These are phyloP conservation scores for Flaveria floridana DNA, from an alignment of 140 eudicot genomes.

Conservation along the genomic window DNA sequence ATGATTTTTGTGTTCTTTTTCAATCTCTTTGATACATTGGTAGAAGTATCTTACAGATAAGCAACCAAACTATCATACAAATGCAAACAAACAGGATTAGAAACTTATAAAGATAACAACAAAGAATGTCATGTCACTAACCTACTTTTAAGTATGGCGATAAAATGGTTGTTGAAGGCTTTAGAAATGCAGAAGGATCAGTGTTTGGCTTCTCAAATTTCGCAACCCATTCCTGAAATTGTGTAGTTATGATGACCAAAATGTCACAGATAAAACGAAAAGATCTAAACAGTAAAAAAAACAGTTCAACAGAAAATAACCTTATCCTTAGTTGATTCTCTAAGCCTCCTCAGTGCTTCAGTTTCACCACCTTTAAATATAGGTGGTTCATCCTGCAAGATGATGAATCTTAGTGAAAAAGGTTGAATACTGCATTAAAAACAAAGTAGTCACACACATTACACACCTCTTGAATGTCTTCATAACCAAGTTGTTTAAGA, in stretches of 20 bases:
- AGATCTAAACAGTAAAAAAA: neutral
- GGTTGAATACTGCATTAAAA: neutral
- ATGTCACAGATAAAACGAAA: neutral
- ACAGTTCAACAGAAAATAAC: slow-evolving; percentile 27
- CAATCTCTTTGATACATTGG: slow-evolving; percentile 65
- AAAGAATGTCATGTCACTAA: slow-evolving; percentile 16
- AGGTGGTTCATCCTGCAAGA: slow-evolving; percentile 53
- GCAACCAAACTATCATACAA: slow-evolving; percentile 77
- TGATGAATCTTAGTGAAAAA: neutral
- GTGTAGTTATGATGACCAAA: slow-evolving; percentile 14
- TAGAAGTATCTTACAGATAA: slow-evolving; percentile 83
- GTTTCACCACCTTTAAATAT: slow-evolving; percentile 83
- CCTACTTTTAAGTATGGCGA: slow-evolving; percentile 89
- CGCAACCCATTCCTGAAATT: slow-evolving; percentile 81
- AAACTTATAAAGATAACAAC: slow-evolving; percentile 18
- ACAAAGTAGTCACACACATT: slow-evolving; percentile 29
- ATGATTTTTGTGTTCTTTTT: slow-evolving; percentile 54
- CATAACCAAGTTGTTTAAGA: slow-evolving; percentile 72
- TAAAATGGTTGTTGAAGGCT: slow-evolving; percentile 77
- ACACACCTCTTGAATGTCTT: slow-evolving; percentile 49
- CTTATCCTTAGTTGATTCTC: slow-evolving; percentile 57
- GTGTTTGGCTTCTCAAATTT: slow-evolving; percentile 93
- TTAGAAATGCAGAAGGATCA: slow-evolving; percentile 71
- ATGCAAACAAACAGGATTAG: slow-evolving; percentile 33
- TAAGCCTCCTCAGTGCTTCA: slow-evolving; percentile 77